Evolutionary conservation across 352 stramenopile species (phyloP), one percentile per base, ranked within the genome.

Genomic region (Saprolegnia diclina): DNA sequence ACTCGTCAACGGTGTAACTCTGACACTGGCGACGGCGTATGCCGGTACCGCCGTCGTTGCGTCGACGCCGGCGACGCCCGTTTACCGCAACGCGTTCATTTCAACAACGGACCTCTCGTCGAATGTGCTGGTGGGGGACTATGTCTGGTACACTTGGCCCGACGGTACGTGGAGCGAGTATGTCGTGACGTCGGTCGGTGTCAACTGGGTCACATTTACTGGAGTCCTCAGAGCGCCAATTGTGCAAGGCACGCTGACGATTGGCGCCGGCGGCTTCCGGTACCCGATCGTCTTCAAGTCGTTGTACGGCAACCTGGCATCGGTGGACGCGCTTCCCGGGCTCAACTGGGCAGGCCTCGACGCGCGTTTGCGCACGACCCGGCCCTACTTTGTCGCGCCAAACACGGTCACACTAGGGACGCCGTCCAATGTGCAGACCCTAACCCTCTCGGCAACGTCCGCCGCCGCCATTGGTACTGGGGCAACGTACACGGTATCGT

Each of bases 251-350:
- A 75, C 64, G 5, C 78, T 74, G 0, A 79, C 79, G 14, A 66
- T 82, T 21, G 67, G 78, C 9, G 65, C 73, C 6, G 80, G 78
- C 54, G 85, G 85, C n/a, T 77, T 68, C 0, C 79, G 75, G 40
- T 93, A 85, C 80, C 75, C 79, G 10, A 71, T 93, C 16, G 75
- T 89, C 1, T 93, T 93, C 35, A 79, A 83, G 0, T 91, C 83
- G 0, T 91, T 83, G 54, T 64, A 78, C 14, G 82, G 75, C 9
- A 74, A 77, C 54, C 65, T 93, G 10, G 72, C 82, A 16, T 86
- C 78, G 0, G 69, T 92, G 19, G 80, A 91, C 16, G 80, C 79
- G 5, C 61, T 88, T 3, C 83, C 85, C 22, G 75, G 75, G 1
- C 80, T 84, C 32, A 74, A 89, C 56, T 90, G 78, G 76, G 75